Conservation (phyloP, 768 basidiomycete genomes). For the Boletus rufocinnamomeus region DNA sequence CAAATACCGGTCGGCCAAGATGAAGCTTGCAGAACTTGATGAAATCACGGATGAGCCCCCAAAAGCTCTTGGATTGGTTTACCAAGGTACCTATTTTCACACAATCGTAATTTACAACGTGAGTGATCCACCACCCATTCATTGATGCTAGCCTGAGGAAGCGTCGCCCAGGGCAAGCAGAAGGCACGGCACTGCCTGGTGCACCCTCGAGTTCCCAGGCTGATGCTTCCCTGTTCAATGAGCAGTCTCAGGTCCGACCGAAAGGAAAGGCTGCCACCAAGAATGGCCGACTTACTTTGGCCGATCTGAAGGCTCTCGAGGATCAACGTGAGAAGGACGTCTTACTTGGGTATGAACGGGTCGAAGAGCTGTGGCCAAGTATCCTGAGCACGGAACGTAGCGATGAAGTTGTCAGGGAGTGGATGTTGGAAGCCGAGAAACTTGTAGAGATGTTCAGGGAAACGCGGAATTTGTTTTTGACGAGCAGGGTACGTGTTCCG, state of each 20-base stretch:
- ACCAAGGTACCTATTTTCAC: constrained; percentile 51
- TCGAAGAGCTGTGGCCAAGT: constrained; percentile 62
- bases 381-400: constrained; percentile 48
- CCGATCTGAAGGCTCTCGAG: constrained; percentile 66
- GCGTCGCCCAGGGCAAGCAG: constrained; percentile 36
- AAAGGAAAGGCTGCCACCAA: constrained; percentile 34
- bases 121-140: constrained; percentile 58
- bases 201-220: constrained; percentile 19
- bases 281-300: constrained; percentile 50
- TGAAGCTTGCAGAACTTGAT: constrained; percentile 88
- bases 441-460: constrained; percentile 89
- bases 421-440: constrained; percentile 82
- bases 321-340: constrained; percentile 67
- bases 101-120: not conserved
- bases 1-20: constrained; percentile 79
- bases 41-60: constrained; percentile 61
- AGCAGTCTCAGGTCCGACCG: constrained; percentile 43
- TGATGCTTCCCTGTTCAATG: constrained; percentile 61
- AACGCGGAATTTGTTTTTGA: constrained; percentile 80
- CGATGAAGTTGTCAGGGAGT: constrained; percentile 60
- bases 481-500: constrained; percentile 63
- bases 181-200: constrained; percentile 13
- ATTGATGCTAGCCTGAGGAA: constrained; percentile 66
- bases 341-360: constrained; percentile 52
- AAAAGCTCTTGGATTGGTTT: not conserved